phyloP scores from a whole-genome alignment of 345 rosid genomes.

The Eucalyptus victrix region DNA sequence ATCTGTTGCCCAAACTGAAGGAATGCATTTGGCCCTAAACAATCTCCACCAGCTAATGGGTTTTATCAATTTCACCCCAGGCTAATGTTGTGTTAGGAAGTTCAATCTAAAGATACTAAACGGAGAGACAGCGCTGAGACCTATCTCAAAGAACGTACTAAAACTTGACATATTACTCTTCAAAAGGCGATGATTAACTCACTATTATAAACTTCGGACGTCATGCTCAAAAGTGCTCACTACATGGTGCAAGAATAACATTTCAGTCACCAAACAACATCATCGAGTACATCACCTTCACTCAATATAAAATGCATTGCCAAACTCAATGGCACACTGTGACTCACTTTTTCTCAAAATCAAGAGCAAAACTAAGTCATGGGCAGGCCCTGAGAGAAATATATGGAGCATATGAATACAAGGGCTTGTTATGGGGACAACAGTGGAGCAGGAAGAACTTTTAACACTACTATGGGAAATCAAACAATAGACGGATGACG shows the following conservation, averaged over 20 bases:
- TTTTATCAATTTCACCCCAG: not conserved
- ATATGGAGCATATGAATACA: not conserved
- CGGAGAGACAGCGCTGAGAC: not conserved
- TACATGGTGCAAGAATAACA: not conserved
- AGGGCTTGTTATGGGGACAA: not conserved
- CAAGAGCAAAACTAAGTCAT: not conserved
- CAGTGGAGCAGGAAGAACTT: not conserved
- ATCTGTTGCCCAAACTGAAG: not conserved
- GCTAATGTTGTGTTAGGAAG: not conserved
- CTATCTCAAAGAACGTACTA: not conserved
- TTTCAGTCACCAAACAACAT: not conserved
- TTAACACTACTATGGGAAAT: not conserved
- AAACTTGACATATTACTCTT: not conserved
- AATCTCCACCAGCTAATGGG: not conserved
- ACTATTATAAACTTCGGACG: not conserved
- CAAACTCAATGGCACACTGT: not conserved
- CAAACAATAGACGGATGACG: not conserved
- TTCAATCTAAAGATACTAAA: not conserved
- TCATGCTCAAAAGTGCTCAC: not conserved
- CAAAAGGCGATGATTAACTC: not conserved
- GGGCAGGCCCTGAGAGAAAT: not conserved
- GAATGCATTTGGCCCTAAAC: not conserved
- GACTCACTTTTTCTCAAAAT: not conserved
- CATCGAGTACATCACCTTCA: not conserved
- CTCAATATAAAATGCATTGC: not conserved